These are phyloP conservation scores for Nicotiana benthamiana DNA, from an alignment of 257 asterid genomes.

Conservation along the genomic window DNA sequence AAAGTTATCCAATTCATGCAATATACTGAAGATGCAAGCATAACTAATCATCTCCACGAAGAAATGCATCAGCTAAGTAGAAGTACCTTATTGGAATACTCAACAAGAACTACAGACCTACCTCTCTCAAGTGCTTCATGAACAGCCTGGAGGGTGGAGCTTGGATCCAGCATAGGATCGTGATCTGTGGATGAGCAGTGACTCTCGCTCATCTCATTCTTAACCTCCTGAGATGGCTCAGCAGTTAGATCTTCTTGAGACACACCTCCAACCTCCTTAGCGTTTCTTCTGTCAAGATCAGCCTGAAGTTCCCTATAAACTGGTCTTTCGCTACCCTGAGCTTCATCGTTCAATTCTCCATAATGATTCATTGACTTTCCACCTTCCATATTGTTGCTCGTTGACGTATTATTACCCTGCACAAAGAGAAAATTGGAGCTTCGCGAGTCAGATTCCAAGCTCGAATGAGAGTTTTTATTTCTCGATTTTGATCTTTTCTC, in stretches of 20 bases:
- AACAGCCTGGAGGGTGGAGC: conserved; percentile 42
- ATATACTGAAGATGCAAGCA: neutral
- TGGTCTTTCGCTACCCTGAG: conserved; percentile 23
- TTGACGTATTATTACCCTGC: conserved; percentile 47
- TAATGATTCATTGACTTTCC: conserved; percentile 34
- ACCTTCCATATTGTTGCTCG: conserved; percentile 34
- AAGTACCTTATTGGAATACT: neutral
- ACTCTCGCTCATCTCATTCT: conserved; percentile 40
- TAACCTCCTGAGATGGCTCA: conserved; percentile 37
- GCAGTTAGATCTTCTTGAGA: conserved; percentile 33
- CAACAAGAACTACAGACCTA: conserved; percentile 12
- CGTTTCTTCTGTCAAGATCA: conserved; percentile 31
- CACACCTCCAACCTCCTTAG: conserved; percentile 31
- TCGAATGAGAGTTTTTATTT: conserved; percentile 77
- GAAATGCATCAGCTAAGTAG: neutral
- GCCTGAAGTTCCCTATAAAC: conserved; percentile 30
- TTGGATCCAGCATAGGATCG: conserved; percentile 42
- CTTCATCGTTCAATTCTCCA: conserved; percentile 50
- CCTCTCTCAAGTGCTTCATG: conserved; percentile 63
- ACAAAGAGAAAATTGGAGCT: conserved; percentile 53
- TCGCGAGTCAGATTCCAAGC: conserved; percentile 81
- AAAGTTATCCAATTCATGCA: neutral
- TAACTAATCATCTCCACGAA: neutral
- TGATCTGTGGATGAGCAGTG: conserved; percentile 28
- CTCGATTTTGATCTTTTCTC: conserved; percentile 64